Base-by-base conservation (phyloP, 345 rosid genomes). In the Xanthoceras sorbifolium region DNA sequence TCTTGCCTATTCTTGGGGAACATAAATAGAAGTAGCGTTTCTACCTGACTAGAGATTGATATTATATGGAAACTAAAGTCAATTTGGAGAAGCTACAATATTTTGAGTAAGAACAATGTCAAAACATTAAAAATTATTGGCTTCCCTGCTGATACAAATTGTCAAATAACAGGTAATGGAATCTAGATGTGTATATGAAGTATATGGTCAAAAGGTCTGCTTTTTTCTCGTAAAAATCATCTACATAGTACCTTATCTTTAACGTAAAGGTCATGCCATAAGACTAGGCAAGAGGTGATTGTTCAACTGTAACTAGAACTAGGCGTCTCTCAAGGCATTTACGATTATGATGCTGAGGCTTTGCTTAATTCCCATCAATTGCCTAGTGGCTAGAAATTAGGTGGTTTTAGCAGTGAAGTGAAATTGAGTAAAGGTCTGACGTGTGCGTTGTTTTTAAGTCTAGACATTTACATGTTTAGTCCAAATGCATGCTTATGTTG, bases 1-100 rank as follows among this genome's bases (percentile, higher is more conserved):
- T 34, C 17, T 26, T 44, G 59, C 22, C 64, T 67, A 12, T 82
- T 75, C 26, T 46, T 32, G 36, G 65, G 36, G 57, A 75, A 40
- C 22, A 64, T 23, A 46, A 77, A 40, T 5, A 23, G 25, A 44
- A 64, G 25, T 63, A 9, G 62, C 22, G 26, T 18, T 62, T 48
- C 5, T 63, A 55, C 67, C 52, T 2, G 12, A 48, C 50, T 66
- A 36, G 65, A 5, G 25, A 60, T 42, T 48, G 22, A 15, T 59
- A 23, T 52, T 23, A 5, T 71, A 22, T 36, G 40, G 18, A 65
- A 28, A 14, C 29, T 6, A 54, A 22, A 14, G 22, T 50, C 28
- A 59, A 18, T 11, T 59, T 61, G 22, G 34, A 40, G 22, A 46
- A 64, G 52, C 66, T 38, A 74, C 66, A 10, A 14, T 64, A 52